A percentile compares a stretch with the other conserved stretches of the same genome.
Evolutionary conservation across 108 stramenopile genomes (phyloP).

Genomic region (Thalassiosira profunda): DNA sequence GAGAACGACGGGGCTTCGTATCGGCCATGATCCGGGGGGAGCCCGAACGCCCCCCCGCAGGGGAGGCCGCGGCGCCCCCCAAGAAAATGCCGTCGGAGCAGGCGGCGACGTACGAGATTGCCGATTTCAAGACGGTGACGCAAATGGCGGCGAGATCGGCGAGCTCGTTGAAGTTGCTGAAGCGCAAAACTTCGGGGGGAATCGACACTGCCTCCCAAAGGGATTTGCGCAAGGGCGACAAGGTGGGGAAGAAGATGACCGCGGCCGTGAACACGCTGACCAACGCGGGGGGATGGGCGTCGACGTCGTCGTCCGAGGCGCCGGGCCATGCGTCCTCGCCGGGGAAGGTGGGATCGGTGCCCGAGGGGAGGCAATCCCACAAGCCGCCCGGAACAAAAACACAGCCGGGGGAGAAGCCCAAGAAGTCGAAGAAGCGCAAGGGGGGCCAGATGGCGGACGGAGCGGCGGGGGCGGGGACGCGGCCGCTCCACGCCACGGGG

Average conservation of each 20-base stretch:
- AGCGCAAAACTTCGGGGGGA: slow-evolving; percentile 7
- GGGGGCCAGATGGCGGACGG: no score
- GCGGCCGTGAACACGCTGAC: slow-evolving; percentile 65
- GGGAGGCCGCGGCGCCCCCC: not conserved
- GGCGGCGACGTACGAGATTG: slow-evolving; percentile 8
- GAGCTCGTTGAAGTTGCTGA: not conserved
- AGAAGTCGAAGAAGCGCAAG: no score
- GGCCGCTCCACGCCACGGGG: no score
- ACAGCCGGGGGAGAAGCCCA: no score
- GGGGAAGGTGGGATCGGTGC: no score
- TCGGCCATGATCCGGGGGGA: not conserved
- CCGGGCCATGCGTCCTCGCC: no score
- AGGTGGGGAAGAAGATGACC: slow-evolving; percentile 77
- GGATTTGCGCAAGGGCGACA: slow-evolving; percentile 58
- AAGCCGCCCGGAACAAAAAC: no score
- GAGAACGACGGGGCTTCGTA: slow-evolving; percentile 3
- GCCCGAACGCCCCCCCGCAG: not conserved
- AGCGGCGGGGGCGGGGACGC: no score
- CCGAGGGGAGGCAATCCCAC: no score
- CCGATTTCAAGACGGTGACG: slow-evolving; percentile 7
- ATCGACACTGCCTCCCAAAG: slow-evolving; percentile 10
- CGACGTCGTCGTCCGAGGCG: no score
- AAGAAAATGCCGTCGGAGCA: not conserved
- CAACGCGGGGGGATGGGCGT: slow-evolving; percentile 17
- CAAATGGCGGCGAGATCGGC: not conserved